Evolutionary conservation across 2,329 filamentous ascomycete species (phyloP), one percentile per base, ranked within the genome.

Genomic region (Fusarium haematococcum): DNA sequence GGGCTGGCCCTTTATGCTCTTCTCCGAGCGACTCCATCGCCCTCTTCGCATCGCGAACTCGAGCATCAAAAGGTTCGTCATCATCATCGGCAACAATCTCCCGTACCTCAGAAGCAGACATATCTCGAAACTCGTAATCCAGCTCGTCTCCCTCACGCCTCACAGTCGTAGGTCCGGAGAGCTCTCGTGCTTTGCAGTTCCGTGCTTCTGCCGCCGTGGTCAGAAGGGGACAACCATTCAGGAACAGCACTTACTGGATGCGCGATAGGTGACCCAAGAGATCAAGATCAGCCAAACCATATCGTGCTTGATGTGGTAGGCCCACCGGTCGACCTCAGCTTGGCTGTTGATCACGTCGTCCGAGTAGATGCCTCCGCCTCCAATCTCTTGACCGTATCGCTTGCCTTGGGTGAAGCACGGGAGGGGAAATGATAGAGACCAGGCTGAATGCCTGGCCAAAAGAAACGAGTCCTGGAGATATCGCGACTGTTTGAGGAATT

Each of bases 101-200:
- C 23, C 37, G n/a, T 18, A 52, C 14, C 2, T 52, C 6, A 0
- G 23, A 27, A 37, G 43, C 30, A 16, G 18, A 6, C 3, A 5
- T 6, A n/a, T 65, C 23, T 25, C 67, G 37, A 39, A 69, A 69
- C 30, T 65, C 62, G n/a, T 57, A 65, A 39, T 69, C 57, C 14
- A 69, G n/a, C 32, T 69, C 57, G 11, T 69, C 67, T 20, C 54
- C 48, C n/a, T 66, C 57, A 3, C 48, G 57, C 3, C 63, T 23
- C 27, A 35, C 48, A 1, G 57, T 58, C 10, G 57, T 66, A 8
- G 37, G 48, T 3, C 30, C 48, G 1, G 18, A 57, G 5, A 35
- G 14, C 23, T 27, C 27, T 23, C 30, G n/a, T 25, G 27, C 18
- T 8, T 7, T 20, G 2, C 37, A 16, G 14, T 16, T 20, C 2